Evolutionary conservation across 1,139 yeast genomes (phyloP).

Genomic region (Candida dubliniensis): DNA sequence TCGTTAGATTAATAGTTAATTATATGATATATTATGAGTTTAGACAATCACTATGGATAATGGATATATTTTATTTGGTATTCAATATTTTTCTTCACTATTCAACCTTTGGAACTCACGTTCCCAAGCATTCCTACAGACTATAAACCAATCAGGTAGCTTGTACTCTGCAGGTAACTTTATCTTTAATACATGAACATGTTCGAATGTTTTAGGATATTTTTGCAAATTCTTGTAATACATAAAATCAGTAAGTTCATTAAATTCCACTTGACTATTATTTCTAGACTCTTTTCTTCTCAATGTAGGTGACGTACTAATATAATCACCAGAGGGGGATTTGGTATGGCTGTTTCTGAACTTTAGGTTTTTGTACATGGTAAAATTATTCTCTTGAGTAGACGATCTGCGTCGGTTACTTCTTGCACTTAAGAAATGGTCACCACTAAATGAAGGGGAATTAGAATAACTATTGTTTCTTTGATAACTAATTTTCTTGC

Average conservation of each 20-base stretch:
- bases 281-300: constrained; percentile 7
- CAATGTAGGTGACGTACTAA: constrained; percentile 9
- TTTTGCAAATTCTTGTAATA: constrained; percentile 40
- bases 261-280: constrained; percentile 7
- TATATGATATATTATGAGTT: not conserved
- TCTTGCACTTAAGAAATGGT: constrained; percentile 3
- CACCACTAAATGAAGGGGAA: constrained; percentile 1
- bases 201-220: constrained; percentile 31
- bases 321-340: constrained; percentile 6
- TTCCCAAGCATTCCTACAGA: constrained; percentile 67
- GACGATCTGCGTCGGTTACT: constrained; percentile 34
- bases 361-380: constrained; percentile 21
- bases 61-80: not conserved
- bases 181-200: constrained; percentile 43
- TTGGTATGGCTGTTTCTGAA: constrained; percentile 20
- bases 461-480: constrained; percentile 1
- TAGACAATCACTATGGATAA: not conserved
- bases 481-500: not conserved
- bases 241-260: constrained; percentile 31
- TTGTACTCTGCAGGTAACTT: constrained; percentile 60
- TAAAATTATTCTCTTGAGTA: constrained; percentile 21
- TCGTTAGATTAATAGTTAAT: not conserved
- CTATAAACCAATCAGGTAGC: constrained; percentile 71
- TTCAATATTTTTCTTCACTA: constrained; percentile 1
- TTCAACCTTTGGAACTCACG: constrained; percentile 18